These are phyloP conservation scores for Ogataea trehaloabstinens DNA, from an alignment of 805 yeast species.

Conservation along the genomic window DNA sequence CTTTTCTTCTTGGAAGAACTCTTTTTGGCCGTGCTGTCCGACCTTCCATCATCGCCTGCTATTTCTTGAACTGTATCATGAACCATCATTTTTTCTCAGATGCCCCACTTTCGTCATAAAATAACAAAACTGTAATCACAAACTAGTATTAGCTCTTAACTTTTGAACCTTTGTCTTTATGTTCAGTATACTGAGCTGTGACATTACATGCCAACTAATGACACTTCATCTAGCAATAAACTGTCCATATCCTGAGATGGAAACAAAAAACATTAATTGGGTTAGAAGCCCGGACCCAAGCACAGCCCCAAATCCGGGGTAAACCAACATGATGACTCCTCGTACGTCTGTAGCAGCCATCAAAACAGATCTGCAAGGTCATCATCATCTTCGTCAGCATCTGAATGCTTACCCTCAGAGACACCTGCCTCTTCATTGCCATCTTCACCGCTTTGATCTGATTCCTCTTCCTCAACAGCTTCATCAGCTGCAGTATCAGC, in stretches of 20 bases:
- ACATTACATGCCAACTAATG: too few species aligned
- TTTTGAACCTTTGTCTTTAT: too few species aligned
- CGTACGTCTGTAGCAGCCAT: background rate
- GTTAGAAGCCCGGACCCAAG: background rate
- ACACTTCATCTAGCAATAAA: too few species aligned
- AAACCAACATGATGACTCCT: background rate
- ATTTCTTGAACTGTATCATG: conserved; percentile 21
- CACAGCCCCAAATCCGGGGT: background rate
- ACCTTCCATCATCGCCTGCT: conserved; percentile 16
- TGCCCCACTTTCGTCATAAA: too few species aligned
- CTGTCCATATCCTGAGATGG: too few species aligned
- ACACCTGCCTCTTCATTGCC: conserved; percentile 27
- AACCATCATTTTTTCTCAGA: conserved; percentile 24
- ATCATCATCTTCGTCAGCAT: conserved; percentile 30
- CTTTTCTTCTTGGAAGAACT: conserved; percentile 36
- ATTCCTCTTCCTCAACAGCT: conserved; percentile 30
- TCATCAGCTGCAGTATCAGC: conserved; percentile 59
- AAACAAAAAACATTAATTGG: too few species aligned
- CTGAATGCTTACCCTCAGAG: conserved; percentile 21
- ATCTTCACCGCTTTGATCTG: conserved; percentile 15
- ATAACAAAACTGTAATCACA: too few species aligned
- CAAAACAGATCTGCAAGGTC: conserved; percentile 30
- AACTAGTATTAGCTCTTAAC: too few species aligned
- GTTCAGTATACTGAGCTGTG: too few species aligned
- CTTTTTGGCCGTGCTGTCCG: conserved; percentile 5